phyloP scores from a whole-genome alignment of 495 filamentous ascomycete species.

The Xylaria bambusicola region DNA sequence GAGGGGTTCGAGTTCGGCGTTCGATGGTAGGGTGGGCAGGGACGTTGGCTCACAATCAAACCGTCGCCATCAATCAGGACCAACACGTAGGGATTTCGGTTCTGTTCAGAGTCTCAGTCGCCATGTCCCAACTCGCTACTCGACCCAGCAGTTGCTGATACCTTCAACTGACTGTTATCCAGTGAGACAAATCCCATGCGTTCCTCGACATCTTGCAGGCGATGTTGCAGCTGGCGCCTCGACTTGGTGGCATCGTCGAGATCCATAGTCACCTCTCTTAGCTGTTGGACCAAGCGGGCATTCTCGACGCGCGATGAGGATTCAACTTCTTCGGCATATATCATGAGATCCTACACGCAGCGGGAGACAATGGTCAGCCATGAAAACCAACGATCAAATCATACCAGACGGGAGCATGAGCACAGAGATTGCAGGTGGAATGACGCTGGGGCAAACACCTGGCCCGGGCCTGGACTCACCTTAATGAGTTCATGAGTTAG shows the following conservation, averaged over 20 bases:
- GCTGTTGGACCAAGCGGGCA: slow-evolving; percentile 29
- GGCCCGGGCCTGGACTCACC: slow-evolving; percentile 22
- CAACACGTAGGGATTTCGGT: slow-evolving; percentile 72
- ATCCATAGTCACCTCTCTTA: slow-evolving; percentile 45
- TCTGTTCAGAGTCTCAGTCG: slow-evolving; percentile 49
- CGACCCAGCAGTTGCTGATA: slow-evolving; percentile 24
- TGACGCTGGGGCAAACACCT: neutral
- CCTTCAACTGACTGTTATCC: slow-evolving; percentile 41
- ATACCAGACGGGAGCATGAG: neutral
- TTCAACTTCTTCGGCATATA: slow-evolving; percentile 41
- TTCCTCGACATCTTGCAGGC: slow-evolving; percentile 35
- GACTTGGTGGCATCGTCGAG: slow-evolving; percentile 42
- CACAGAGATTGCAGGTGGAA: slow-evolving; percentile 1
- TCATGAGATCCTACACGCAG: slow-evolving; percentile 43
- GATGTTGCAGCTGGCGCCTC: slow-evolving; percentile 47
- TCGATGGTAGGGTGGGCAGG: neutral
- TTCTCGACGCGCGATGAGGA: slow-evolving; percentile 41
- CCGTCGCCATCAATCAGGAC: slow-evolving; percentile 79
- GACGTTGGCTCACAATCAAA: slow-evolving; percentile 57
- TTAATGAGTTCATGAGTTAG: slow-evolving; percentile 40
- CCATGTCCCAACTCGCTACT: slow-evolving; percentile 5
- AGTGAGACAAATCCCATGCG: slow-evolving; percentile 28
- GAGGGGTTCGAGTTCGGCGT: slow-evolving; percentile 14
- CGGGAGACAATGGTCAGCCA: slow-evolving; percentile 14
- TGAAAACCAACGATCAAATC: neutral